Conservation (phyloP, 202 grass and related monocot genomes). For the Hordeum pubiflorum region DNA sequence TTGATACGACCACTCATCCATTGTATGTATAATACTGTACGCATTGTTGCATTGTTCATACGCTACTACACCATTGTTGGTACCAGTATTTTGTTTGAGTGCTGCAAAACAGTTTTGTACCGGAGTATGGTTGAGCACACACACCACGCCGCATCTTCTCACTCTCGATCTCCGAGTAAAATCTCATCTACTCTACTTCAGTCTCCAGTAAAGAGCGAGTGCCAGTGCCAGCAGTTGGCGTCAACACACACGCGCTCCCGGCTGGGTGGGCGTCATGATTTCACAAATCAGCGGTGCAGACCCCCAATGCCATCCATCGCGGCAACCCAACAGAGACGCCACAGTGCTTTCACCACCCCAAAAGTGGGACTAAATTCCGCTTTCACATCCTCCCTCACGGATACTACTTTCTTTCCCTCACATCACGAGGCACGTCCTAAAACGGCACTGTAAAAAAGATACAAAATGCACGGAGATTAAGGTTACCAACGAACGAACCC, state of each 20-base stretch:
- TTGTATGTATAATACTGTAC: too few relatives aligned
- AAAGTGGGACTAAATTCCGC: background rate
- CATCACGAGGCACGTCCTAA: too few relatives aligned
- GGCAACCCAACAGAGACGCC: background rate
- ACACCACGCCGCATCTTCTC: background rate
- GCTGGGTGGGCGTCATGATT: constrained; percentile 13
- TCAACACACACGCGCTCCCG: too few relatives aligned
- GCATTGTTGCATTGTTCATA: background rate
- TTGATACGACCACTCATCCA: too few relatives aligned
- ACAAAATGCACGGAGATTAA: background rate
- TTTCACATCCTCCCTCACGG: too few relatives aligned
- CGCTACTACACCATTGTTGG: background rate
- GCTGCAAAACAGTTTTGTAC: background rate
- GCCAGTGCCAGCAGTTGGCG: background rate
- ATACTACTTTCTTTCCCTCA: background rate
- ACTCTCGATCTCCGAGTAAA: background rate
- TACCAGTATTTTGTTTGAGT: background rate
- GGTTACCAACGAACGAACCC: background rate
- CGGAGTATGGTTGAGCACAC: background rate
- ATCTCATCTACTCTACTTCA: background rate
- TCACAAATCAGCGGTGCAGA: constrained; percentile 30
- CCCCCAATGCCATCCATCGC: background rate
- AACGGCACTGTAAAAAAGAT: too few relatives aligned
- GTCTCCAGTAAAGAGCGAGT: background rate
- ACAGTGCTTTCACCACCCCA: background rate